These are phyloP conservation scores for Penicillium decumbens DNA, from an alignment of 2,329 filamentous ascomycete genomes.

Conservation along the genomic window DNA sequence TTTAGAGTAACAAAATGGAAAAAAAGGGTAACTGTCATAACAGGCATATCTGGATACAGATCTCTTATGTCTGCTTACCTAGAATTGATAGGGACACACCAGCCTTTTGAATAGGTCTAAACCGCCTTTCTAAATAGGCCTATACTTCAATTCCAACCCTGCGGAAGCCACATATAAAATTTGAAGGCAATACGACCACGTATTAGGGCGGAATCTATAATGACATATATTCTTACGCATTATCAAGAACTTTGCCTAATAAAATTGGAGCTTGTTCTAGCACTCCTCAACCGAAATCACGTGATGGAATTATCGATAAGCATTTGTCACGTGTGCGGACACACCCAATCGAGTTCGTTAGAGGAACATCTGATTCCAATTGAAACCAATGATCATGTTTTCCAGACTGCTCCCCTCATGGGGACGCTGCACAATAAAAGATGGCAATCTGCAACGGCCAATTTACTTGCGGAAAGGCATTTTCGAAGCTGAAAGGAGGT, in stretches of 20 bases:
- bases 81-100: too few relatives aligned
- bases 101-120: too few relatives aligned
- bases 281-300: neutral
- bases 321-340: conserved; percentile 15
- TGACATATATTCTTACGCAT: neutral
- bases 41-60: too few relatives aligned
- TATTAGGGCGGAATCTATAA: too few relatives aligned
- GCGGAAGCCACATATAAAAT: too few relatives aligned
- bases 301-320: conserved; percentile 20
- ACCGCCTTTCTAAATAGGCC: too few relatives aligned
- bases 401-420: conserved; percentile 25
- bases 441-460: conserved; percentile 12
- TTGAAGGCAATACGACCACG: too few relatives aligned
- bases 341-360: conserved; percentile 3
- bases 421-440: conserved; percentile 20
- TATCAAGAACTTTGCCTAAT: neutral
- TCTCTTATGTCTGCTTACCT: too few relatives aligned
- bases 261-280: neutral
- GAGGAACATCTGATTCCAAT: conserved; percentile 15
- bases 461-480: conserved; percentile 13
- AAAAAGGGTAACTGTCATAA: too few relatives aligned
- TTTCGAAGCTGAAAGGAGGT: conserved; percentile 25
- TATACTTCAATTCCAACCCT: too few relatives aligned
- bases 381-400: conserved; percentile 26
- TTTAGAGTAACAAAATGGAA: too few relatives aligned